phyloP scores from a whole-genome alignment of 306 rosid species.

The Glycyrrhiza uralensis region DNA sequence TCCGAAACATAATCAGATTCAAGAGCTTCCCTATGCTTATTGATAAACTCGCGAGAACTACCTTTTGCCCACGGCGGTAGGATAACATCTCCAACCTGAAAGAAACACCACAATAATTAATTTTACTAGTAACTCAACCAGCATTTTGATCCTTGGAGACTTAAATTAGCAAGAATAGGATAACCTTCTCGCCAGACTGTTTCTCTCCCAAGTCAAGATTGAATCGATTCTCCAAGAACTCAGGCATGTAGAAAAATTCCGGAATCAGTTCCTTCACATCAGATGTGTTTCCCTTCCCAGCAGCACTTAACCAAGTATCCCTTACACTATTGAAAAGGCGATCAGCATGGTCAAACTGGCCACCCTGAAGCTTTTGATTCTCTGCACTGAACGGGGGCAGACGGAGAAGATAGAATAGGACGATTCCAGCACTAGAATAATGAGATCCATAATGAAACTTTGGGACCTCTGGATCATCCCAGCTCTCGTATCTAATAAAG shows the following conservation, averaged over 20 bases:
- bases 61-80: constrained; percentile 98
- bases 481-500: constrained; percentile 77
- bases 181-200: constrained; percentile 99
- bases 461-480: constrained; percentile 99
- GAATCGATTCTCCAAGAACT: constrained; percentile 81
- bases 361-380: constrained; percentile 99
- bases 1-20: constrained; percentile 92
- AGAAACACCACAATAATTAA: constrained; percentile 21
- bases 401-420: constrained; percentile 94
- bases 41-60: constrained; percentile 89
- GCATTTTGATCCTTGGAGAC: constrained; percentile 14
- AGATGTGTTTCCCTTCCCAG: constrained; percentile 98
- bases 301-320: constrained; percentile 98
- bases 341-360: constrained; percentile 99
- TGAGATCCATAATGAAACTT: constrained; percentile 99
- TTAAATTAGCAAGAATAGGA: neutral
- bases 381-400: constrained; percentile 93
- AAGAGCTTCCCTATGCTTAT: constrained; percentile 96
- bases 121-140: constrained; percentile 9
- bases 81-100: constrained; percentile 87
- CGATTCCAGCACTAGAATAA: constrained; percentile 99
- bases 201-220: constrained; percentile 99
- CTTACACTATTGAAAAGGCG: constrained; percentile 94
- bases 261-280: constrained; percentile 99
- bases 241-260: constrained; percentile 97